Evolutionary conservation across 2,329 filamentous ascomycete species (phyloP).

Genomic region (Penicillium oxalicum): DNA sequence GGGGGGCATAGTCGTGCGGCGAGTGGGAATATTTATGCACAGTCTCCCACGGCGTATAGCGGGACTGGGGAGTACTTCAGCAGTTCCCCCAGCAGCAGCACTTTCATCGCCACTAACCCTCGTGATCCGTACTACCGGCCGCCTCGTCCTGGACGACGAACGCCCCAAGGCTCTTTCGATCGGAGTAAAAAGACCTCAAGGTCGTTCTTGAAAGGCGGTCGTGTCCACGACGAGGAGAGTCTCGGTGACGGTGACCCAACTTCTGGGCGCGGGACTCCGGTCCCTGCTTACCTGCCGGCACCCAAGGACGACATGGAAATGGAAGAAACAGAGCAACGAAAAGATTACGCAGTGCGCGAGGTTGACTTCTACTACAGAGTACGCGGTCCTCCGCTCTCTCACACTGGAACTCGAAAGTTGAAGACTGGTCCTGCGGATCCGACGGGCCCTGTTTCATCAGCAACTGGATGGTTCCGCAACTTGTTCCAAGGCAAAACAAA

Average conservation of each 20-base stretch:
- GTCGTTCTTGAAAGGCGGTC: constrained; percentile 39
- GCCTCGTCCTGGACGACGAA: constrained; percentile 64
- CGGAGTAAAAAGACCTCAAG: constrained; percentile 37
- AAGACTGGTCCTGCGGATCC: constrained; percentile 94
- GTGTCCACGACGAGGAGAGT: constrained; percentile 30
- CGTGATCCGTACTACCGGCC: constrained; percentile 86
- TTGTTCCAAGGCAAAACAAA: constrained; percentile 80
- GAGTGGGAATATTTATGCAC: constrained; percentile 58
- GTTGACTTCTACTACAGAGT: constrained; percentile 96
- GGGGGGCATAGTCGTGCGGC: constrained; percentile 48
- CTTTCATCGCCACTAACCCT: constrained; percentile 43
- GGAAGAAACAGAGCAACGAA: constrained; percentile 46
- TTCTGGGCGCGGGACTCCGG: constrained; percentile 45
- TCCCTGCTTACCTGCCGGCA: constrained; percentile 49
- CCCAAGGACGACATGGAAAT: constrained; percentile 52
- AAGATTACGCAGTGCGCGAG: constrained; percentile 89
- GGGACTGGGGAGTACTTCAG: constrained; percentile 49
- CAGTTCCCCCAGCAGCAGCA: constrained; percentile 35
- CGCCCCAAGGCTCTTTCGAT: constrained; percentile 49
- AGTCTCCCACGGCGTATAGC: constrained; percentile 73
- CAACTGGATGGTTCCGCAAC: constrained; percentile 79
- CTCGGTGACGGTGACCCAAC: constrained; percentile 35
- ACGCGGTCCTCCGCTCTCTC: constrained; percentile 78
- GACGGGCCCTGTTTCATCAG: constrained; percentile 81
- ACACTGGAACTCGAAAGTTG: constrained; percentile 72